Evolutionary conservation across 2,329 filamentous ascomycete species (phyloP).

Genomic region (Monosporascus cannonballus): DNA sequence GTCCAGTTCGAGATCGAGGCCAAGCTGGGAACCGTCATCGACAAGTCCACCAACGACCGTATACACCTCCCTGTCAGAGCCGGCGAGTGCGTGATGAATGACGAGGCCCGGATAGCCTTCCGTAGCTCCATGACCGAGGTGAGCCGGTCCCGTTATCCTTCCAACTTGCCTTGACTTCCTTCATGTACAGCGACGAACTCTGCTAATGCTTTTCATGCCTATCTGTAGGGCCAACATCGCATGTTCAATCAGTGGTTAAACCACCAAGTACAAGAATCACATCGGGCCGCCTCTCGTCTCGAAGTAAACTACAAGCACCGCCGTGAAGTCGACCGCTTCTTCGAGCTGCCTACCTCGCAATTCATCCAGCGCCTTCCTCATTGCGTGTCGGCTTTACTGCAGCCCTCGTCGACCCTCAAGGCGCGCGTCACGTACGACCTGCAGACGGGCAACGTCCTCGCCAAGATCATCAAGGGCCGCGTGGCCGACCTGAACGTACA

Average conservation of each 20-base stretch:
- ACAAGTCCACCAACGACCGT: conserved; percentile 65
- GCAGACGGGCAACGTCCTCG: conserved; percentile 61
- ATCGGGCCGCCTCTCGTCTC: conserved; percentile 45
- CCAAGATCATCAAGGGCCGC: conserved; percentile 88
- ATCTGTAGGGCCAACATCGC: conserved; percentile 67
- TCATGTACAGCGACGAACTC: neutral
- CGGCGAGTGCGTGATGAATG: conserved; percentile 64
- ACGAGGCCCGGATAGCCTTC: conserved; percentile 60
- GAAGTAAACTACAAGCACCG: conserved; percentile 76
- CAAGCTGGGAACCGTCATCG: conserved; percentile 78
- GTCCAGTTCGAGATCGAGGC: conserved; percentile 90
- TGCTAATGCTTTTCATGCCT: neutral
- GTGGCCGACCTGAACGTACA: conserved; percentile 83
- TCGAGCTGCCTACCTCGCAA: conserved; percentile 56
- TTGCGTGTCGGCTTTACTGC: conserved; percentile 55
- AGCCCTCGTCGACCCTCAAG: conserved; percentile 50
- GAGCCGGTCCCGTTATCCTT: conserved; percentile 25
- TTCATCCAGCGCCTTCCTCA: conserved; percentile 57
- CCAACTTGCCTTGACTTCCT: neutral
- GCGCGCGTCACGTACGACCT: conserved; percentile 74
- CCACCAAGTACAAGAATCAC: conserved; percentile 51
- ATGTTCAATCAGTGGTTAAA: conserved; percentile 83
- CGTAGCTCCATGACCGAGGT: conserved; percentile 88
- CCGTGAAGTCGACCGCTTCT: conserved; percentile 78
- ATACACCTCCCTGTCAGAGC: conserved; percentile 55